Conservation (phyloP, 768 basidiomycete species). For the Baorangia bicolor region DNA sequence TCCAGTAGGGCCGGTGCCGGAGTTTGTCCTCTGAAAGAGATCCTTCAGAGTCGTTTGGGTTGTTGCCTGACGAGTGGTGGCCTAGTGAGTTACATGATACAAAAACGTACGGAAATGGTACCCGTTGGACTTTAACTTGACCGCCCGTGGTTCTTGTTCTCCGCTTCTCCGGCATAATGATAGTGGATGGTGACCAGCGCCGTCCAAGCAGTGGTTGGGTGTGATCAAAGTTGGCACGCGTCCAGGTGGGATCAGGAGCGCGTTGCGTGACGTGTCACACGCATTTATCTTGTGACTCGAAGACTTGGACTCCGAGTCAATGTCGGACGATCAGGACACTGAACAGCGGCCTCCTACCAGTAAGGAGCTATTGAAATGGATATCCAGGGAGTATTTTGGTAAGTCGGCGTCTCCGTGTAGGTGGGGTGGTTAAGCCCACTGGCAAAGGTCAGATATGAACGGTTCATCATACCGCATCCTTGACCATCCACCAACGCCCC, state of each 20-base stretch:
- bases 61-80: conserved; percentile 5
- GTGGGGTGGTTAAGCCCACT: not conserved
- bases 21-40: conserved; percentile 21
- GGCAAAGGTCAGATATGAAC: conserved; percentile 50
- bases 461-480: conserved; percentile 50
- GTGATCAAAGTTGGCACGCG: not conserved
- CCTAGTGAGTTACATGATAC: conserved; percentile 7
- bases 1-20: not conserved
- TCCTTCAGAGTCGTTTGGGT: conserved; percentile 30
- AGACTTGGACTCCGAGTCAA: not conserved
- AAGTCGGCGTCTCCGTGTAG: not conserved
- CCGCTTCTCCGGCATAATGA: conserved; percentile 26
- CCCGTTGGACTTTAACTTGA: conserved; percentile 16
- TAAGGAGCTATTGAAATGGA: conserved; percentile 30
- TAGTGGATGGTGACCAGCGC: not conserved
- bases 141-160: conserved; percentile 17
- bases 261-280: conserved; percentile 30
- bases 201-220: not conserved
- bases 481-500: conserved; percentile 55
- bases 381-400: conserved; percentile 40
- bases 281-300: conserved; percentile 1
- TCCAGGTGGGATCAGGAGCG: conserved; percentile 3
- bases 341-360: conserved; percentile 14
- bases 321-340: conserved; percentile 12
- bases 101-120: conserved; percentile 2